Evolutionary conservation across 1,284 basidiomycete species (phyloP), one percentile per base, ranked within the genome.

Genomic region (Ceratobasidium sp.): DNA sequence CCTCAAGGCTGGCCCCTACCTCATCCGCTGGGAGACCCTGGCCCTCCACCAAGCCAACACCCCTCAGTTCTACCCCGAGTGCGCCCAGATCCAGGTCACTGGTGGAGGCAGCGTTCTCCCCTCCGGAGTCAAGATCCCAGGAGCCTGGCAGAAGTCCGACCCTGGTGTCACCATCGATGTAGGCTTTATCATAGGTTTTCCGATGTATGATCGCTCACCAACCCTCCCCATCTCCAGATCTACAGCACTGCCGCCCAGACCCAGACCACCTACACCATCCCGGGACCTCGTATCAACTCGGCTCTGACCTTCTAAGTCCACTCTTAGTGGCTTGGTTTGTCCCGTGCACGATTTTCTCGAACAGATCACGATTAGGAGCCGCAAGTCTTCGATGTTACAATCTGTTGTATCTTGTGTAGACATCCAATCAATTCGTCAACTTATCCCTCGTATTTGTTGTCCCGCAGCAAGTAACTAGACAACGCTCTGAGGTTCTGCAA

Each of bases 121-220:
- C 10, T 23, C 61, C 12, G 79, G 78, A 33, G 84, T 86, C 78
- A 84, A 83, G 77, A 84, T 87, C 83, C 86, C 86, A 13, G 86
- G 86, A 44, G 86, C 84, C 10, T 87, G 80, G 77, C 46, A 58
- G 28, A 51, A 70, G n/a, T 80, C 55, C 28, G 80, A 81, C 72
- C 80, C 80, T 12, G 67, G 71, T 26, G 79, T 81, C 33, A 79
- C 66, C 23, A 55, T 76, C 18, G 77, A 78, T 23, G 71, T 71
- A 28, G n/a, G 67, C 44, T 40, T 18, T 15, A 20, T 33, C 33
- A 15, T 20, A 42, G 18, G 10, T 63, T 39, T 1, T 13, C 39
- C n/a, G 12, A 33, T 28, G 12, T 26, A 15, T 39, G 13, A 12
- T 15, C 9, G 58, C 18, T 23, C 28, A 42, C 39, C 18, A 6